Percentiles rank a stretch among this genome's conserved stretches.
Conservation (phyloP, 768 basidiomycete species). For the Hypholoma fasciculare region DNA sequence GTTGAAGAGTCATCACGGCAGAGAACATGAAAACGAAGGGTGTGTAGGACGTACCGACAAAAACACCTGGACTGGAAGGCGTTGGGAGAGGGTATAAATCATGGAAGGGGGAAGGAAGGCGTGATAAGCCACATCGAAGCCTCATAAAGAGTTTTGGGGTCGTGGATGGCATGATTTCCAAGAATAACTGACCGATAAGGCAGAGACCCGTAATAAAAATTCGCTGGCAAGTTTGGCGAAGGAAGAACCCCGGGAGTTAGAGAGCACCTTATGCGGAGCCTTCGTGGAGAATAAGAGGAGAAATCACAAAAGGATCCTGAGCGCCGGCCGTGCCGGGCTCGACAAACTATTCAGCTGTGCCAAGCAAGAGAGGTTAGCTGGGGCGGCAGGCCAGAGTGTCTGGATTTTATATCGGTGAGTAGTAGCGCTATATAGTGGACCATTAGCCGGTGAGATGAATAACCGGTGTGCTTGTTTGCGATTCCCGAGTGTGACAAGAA, state of each 20-base stretch:
- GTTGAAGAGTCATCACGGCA: too few species aligned
- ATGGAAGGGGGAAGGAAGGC: background rate
- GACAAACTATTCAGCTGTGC: background rate
- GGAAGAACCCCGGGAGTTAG: constrained; percentile 5
- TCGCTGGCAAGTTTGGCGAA: background rate
- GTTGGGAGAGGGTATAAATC: background rate
- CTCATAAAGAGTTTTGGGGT: background rate
- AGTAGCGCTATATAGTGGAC: constrained; percentile 12
- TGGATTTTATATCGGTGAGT: background rate
- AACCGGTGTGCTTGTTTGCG: constrained; percentile 12
- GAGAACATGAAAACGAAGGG: too few species aligned
- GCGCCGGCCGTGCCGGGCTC: background rate
- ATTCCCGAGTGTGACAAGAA: constrained; percentile 16
- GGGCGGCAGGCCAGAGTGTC: background rate
- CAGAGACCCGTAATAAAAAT: background rate
- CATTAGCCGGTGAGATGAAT: constrained; percentile 12
- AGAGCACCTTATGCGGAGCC: background rate
- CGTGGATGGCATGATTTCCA: background rate
- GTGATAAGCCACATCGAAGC: background rate
- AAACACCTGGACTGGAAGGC: too few species aligned
- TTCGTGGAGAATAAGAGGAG: background rate
- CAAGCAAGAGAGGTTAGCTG: background rate
- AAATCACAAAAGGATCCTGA: background rate
- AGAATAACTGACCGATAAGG: constrained; percentile 8
- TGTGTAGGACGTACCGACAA: too few species aligned